Base-by-base conservation (phyloP, 2,329 filamentous ascomycete species). In the Talaromyces sp. region DNA sequence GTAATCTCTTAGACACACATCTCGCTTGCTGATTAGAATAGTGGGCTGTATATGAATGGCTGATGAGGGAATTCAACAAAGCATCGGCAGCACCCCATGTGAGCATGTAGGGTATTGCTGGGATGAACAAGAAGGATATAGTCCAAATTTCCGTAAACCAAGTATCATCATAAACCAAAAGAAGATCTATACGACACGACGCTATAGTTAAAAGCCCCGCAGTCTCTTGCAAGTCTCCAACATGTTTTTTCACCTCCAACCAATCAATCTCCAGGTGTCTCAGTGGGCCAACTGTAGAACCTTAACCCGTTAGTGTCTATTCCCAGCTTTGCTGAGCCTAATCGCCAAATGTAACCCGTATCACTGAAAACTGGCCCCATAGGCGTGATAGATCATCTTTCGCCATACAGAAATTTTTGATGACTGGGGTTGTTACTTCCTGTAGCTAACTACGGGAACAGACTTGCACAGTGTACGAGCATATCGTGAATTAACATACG, bases 41-140 rank as follows among this genome's bases (percentile, higher is more conserved):
- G 80, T 98, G 93, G 93, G 90, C 90, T 27, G 87, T 92, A 6
- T 97, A 97, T 75, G 93, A 97, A 79, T 92, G 90, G 88, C 86
- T 92, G 72, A 94, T 97, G 90, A 78, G 73, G 65, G 71, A 70
- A 62, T 69, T 81, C 37, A 73, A 72, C 50, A 65, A 69, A 39
- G 39, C 49, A 27, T 54, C 49, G 9, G 56, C 50, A 35, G 39
- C 49, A 56, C 52, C 70, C 14, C 70, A 60, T 66, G 68, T 63
- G 49, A 50, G 67, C 63, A 57, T 57, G 41, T 64, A 66, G 47
- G 60, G 39, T 19, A 16, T 56, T 33, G 27, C 27, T 31, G 27
- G 27, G 27, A 31, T 31, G 7, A 13, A 37, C 11, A 11, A 11
- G 33, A 52, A n/a, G 22, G 14, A 27, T 6, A 13, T 22, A 27